Evolutionary conservation across 2,329 filamentous ascomycete species (phyloP).

Genomic region (Trichoderma koningii): DNA sequence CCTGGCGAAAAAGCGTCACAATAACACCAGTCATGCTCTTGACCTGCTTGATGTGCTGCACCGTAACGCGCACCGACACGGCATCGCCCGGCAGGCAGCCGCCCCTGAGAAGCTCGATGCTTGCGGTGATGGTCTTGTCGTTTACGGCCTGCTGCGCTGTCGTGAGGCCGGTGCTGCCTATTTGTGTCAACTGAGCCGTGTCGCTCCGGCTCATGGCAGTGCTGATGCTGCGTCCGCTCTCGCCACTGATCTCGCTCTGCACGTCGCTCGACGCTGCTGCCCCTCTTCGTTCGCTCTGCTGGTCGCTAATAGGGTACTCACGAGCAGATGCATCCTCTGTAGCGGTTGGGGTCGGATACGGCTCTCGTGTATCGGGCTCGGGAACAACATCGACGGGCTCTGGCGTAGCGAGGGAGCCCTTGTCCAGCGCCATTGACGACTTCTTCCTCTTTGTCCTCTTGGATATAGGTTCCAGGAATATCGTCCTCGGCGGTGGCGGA

Average conservation of each 20-base stretch:
- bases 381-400: conserved; percentile 44
- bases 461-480: conserved; percentile 86
- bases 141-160: conserved; percentile 50
- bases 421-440: conserved; percentile 47
- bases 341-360: conserved; percentile 25
- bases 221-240: conserved; percentile 68
- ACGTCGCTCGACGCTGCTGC: conserved; percentile 55
- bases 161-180: conserved; percentile 35
- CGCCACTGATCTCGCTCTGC: conserved; percentile 69
- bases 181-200: conserved; percentile 42
- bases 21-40: conserved; percentile 93
- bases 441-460: conserved; percentile 66
- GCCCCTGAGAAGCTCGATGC: conserved; percentile 76
- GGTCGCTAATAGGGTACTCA: conserved; percentile 46
- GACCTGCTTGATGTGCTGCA: conserved; percentile 86
- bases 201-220: conserved; percentile 60
- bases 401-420: conserved; percentile 45
- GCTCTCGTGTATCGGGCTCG: conserved; percentile 45
- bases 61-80: conserved; percentile 74
- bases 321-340: not conserved
- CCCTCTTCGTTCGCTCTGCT: conserved; percentile 36
- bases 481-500: conserved; percentile 75
- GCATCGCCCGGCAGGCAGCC: conserved; percentile 85
- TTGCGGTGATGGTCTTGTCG: conserved; percentile 82
- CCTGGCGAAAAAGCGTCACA: conserved; percentile 87